Evolutionary conservation across 805 yeast genomes (phyloP).

Genomic region (Metschnikowia arizonensis): DNA sequence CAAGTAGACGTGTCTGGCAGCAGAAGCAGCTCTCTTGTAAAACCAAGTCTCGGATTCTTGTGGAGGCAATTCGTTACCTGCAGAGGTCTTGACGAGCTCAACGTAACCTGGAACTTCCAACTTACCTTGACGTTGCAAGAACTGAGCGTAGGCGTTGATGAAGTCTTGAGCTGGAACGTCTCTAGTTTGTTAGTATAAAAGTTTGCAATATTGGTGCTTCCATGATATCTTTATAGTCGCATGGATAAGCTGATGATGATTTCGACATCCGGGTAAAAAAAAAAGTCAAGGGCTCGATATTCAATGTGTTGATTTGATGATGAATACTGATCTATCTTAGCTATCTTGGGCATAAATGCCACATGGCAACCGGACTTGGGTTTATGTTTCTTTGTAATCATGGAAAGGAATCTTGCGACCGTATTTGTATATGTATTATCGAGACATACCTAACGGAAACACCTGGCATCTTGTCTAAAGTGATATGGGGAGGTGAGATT

Average conservation of each 20-base stretch:
- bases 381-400: neutral
- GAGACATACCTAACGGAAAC: conserved; percentile 91
- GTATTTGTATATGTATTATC: neutral
- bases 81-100: conserved; percentile 98
- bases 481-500: conserved; percentile 14
- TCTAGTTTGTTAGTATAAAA: conserved; percentile 40
- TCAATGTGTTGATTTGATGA: neutral
- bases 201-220: neutral
- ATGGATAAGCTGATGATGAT: no score
- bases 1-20: conserved; percentile 99
- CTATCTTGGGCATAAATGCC: neutral
- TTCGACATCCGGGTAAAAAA: no score
- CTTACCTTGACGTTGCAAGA: conserved; percentile 99
- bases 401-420: neutral
- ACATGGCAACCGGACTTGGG: neutral
- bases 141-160: conserved; percentile 98
- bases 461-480: conserved; percentile 78
- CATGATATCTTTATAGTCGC: neutral
- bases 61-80: conserved; percentile 99
- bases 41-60: conserved; percentile 99
- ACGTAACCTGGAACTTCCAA: conserved; percentile 99
- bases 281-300: neutral
- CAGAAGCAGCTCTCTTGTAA: conserved; percentile 99
- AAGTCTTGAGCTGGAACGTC: conserved; percentile 99
- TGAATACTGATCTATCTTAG: neutral